Conservation (phyloP, 1,284 basidiomycete species). For the Ceratobasidium sp. region DNA sequence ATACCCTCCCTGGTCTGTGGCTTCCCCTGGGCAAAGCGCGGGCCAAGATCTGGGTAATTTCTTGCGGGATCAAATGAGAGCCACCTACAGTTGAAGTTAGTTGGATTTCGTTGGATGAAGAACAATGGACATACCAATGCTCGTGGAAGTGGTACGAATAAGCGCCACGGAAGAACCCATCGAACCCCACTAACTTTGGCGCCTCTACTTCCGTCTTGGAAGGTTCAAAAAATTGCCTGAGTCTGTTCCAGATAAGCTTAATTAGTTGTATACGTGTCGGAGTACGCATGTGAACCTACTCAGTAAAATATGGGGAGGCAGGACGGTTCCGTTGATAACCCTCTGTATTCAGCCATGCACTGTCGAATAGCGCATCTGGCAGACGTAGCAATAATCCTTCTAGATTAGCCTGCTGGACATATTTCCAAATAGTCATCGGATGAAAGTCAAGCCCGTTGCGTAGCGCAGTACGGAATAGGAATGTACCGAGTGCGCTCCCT, state of each 20-base stretch:
- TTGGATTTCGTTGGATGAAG: too few relatives aligned
- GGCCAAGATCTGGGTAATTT: conserved; percentile 92
- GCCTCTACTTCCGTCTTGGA: conserved; percentile 70
- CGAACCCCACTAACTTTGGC: conserved; percentile 73
- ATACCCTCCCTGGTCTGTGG: too few relatives aligned
- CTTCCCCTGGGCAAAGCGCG: conserved; percentile 77
- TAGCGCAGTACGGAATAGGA: too few relatives aligned
- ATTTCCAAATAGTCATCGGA: conserved; percentile 81
- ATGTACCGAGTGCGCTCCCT: too few relatives aligned
- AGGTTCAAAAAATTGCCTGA: conserved; percentile 81
- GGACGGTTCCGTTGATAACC: conserved; percentile 80
- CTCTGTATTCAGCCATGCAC: conserved; percentile 90
- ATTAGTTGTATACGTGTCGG: too few relatives aligned
- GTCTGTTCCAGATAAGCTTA: conserved; percentile 62
- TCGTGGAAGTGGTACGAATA: conserved; percentile 89
- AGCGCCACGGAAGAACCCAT: too few relatives aligned
- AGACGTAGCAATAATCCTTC: conserved; percentile 75
- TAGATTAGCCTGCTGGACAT: conserved; percentile 76
- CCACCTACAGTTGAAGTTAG: conserved; percentile 75
- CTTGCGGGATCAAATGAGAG: conserved; percentile 86
- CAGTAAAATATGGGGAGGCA: conserved; percentile 81
- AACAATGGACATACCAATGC: conserved; percentile 71
- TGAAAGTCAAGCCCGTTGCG: too few relatives aligned
- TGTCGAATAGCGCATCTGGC: conserved; percentile 85
- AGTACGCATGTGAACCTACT: conserved; percentile 56